Conservation (phyloP, 192 early-diverging fungal genomes). For the Podila clonocystis region DNA sequence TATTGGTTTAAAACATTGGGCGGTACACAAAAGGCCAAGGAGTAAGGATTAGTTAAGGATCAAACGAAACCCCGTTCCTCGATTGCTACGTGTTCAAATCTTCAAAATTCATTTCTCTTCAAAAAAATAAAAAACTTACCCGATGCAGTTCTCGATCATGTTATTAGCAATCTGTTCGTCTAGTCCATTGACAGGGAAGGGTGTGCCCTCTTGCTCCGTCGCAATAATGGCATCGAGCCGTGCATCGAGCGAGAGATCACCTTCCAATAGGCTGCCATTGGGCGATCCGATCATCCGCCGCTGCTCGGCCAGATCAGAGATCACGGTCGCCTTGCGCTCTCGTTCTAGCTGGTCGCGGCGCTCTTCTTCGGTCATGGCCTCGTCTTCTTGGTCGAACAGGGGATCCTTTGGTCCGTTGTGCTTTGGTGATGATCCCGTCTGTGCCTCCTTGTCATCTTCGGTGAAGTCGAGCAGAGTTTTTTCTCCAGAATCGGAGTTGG, state of each 20-base stretch:
- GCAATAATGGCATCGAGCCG: slow-evolving; percentile 44
- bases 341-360: slow-evolving; percentile 31
- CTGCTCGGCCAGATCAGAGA: slow-evolving; percentile 29
- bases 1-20: too few relatives aligned
- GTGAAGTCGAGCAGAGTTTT: slow-evolving; percentile 10
- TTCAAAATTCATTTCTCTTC: slow-evolving; percentile 4
- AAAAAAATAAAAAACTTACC: slow-evolving; percentile 44
- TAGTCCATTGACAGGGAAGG: slow-evolving; percentile 69
- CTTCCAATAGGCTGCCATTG: slow-evolving; percentile 22
- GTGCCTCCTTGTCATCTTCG: slow-evolving; percentile 3
- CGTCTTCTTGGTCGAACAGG: slow-evolving; percentile 31
- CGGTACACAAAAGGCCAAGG: background rate
- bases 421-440: background rate
- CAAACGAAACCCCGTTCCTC: slow-evolving; percentile 10
- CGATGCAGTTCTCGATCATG: slow-evolving; percentile 84
- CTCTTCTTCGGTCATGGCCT: slow-evolving; percentile 33
- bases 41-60: background rate
- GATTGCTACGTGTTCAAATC: background rate
- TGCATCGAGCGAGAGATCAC: slow-evolving; percentile 47
- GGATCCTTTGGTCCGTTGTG: background rate
- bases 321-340: slow-evolving; percentile 23
- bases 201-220: slow-evolving; percentile 22
- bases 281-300: slow-evolving; percentile 46
- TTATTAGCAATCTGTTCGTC: slow-evolving; percentile 76
- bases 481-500: slow-evolving; percentile 1